Conservation (phyloP, 2,329 filamentous ascomycete species). For the Penicillium sp. region DNA sequence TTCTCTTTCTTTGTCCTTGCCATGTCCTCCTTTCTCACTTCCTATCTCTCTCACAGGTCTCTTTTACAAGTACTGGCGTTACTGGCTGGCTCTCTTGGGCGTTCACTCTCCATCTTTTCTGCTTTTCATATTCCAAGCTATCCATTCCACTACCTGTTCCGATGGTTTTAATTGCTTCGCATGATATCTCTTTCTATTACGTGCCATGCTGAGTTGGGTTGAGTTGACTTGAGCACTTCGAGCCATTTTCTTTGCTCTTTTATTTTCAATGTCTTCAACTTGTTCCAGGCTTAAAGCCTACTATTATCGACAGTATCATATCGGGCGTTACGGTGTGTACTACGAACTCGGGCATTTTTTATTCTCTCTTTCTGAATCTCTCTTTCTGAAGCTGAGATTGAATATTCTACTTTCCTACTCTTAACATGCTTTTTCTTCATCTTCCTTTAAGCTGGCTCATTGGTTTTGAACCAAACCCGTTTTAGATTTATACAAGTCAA, state of each 20-base stretch:
- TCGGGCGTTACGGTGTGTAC: constrained; percentile 2
- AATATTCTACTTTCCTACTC: not conserved
- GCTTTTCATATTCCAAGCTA: not conserved
- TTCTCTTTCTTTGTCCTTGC: not conserved
- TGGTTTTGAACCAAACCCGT: not conserved
- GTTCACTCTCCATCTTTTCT: not conserved
- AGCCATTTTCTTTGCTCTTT: constrained; percentile 1
- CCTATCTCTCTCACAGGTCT: not conserved
- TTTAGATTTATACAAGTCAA: not conserved
- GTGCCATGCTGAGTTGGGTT: not conserved
- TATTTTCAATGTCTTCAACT: not conserved
- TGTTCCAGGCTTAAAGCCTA: not conserved
- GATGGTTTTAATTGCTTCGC: not conserved
- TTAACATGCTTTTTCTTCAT: not conserved
- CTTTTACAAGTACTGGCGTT: constrained; percentile 8
- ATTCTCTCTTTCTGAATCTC: not conserved
- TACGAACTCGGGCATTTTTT: not conserved
- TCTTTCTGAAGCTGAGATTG: constrained; percentile 7
- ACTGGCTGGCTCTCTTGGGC: constrained; percentile 5
- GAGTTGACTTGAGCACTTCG: not conserved
- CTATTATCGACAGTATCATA: not conserved
- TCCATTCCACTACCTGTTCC: not conserved
- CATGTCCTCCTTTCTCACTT: constrained; percentile 8
- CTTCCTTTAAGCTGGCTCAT: not conserved
- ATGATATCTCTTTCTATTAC: constrained; percentile 13